Base-by-base conservation (phyloP, 2,329 filamentous ascomycete genomes). In the Curvularia hawaiiensis region DNA sequence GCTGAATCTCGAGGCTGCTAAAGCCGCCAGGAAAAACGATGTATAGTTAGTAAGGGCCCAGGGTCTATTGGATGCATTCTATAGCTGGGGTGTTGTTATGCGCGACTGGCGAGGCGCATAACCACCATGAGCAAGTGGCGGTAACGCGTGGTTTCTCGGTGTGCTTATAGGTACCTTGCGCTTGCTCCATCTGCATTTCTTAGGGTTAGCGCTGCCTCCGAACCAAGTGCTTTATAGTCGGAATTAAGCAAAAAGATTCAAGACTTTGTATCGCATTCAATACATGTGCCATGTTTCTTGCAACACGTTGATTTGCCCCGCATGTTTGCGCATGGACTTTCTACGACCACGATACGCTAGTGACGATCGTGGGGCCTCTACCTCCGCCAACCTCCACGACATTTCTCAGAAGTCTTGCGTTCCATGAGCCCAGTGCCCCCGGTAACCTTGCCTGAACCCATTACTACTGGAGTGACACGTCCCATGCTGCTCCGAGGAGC, bases 1-100 rank as follows among this genome's bases (percentile, higher is more conserved):
- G 70, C 72, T 82, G 45, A 82, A 79, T 50, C 62, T 74, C 1
- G 79, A 79, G 12, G 80, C 75, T 20, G 67, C 79, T 12, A 77
- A 81, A 64, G 77, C 75, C 20, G 79, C 78, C 5, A 74, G 77
- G 61, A 80, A 79, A 66, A 64, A 69, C 30, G 54, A 60, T 44
- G 58, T 50, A 22, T 68, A 45, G 52, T 46, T 22, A 39, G 26
- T 22, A 20, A 9, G 16, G 22, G n/a, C 33, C 22, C 14, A 41
- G 30, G 39, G 38, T 35, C 54, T 49, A 45, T 26, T 26, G 41
- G 22, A 41, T 56, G 43, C 39, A 39, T 22, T 43, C 28, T 39
- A 33, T 39, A 22, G 30, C 20, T 14, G 12, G 24, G 12, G 22
- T 18, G 20, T 48, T 24, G 7, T 48, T 20, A 44, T 24, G 33